Evolutionary conservation across 2,329 filamentous ascomycete genomes (phyloP).

Genomic region (Lasiodiplodia hormozganensis): DNA sequence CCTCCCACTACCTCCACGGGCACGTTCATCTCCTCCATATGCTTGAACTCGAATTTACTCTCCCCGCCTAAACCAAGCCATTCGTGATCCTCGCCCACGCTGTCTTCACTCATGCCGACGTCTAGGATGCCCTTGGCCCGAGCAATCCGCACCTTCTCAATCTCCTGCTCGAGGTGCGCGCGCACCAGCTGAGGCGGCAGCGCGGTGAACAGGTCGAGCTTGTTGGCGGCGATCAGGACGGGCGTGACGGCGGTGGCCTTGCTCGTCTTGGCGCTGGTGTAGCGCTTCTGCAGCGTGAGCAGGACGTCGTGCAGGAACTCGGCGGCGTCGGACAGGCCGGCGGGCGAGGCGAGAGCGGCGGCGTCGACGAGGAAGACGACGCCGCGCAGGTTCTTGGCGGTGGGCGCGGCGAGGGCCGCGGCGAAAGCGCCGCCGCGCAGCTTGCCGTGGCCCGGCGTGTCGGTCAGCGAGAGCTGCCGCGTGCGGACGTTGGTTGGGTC

Average conservation of each 20-base stretch:
- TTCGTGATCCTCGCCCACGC: constrained; percentile 61
- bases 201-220: constrained; percentile 93
- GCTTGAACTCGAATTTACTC: constrained; percentile 77
- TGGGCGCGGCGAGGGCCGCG: constrained; percentile 53
- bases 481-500: constrained; percentile 62
- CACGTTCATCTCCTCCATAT: constrained; percentile 84
- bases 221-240: constrained; percentile 89
- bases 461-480: constrained; percentile 77
- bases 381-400: constrained; percentile 60
- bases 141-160: constrained; percentile 77
- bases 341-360: constrained; percentile 52
- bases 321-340: constrained; percentile 72
- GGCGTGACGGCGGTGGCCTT: constrained; percentile 69
- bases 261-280: constrained; percentile 62
- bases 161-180: constrained; percentile 77
- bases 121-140: constrained; percentile 81
- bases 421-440: constrained; percentile 70
- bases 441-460: constrained; percentile 96
- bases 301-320: constrained; percentile 89
- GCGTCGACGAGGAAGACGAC: constrained; percentile 92
- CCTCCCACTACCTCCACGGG: constrained; percentile 80
- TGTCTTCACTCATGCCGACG: constrained; percentile 73
- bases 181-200: constrained; percentile 79
- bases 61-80: constrained; percentile 85
- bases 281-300: constrained; percentile 79